phyloP scores from a whole-genome alignment of 345 rosid species.

The Cardamine occulta region DNA sequence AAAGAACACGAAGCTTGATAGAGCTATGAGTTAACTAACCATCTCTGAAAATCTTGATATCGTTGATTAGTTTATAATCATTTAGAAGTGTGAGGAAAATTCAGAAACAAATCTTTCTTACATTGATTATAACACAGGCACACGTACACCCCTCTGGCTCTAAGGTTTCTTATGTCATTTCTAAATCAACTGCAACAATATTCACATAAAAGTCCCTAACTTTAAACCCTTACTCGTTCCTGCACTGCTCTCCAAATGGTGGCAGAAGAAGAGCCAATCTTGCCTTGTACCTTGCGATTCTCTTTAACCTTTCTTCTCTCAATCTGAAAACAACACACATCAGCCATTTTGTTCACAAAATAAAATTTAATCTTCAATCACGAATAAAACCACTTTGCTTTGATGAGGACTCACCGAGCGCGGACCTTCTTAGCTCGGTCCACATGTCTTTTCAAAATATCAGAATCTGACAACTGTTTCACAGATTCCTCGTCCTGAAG shows the following conservation, averaged over 20 bases:
- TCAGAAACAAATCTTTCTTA: not conserved
- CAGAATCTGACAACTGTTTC: conserved; percentile 59
- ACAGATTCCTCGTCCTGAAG: conserved; percentile 65
- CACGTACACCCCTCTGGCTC: not conserved
- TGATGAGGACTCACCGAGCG: conserved; percentile 53
- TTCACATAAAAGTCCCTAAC: conserved; percentile 26
- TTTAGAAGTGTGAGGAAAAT: not conserved
- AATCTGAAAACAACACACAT: conserved; percentile 51
- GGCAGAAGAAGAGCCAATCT: conserved; percentile 93
- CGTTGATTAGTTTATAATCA: conserved; percentile 12
- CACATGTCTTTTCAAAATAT: conserved; percentile 72
- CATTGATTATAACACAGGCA: not conserved
- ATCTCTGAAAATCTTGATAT: not conserved
- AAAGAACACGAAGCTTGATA: not conserved
- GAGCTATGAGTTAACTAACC: conserved; percentile 2
- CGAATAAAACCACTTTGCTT: conserved; percentile 11
- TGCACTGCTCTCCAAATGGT: conserved; percentile 67
- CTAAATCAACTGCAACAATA: conserved; percentile 27
- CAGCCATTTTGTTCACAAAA: conserved; percentile 4
- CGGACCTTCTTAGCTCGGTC: conserved; percentile 80
- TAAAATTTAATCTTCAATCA: not conserved
- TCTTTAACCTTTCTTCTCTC: conserved; percentile 67
- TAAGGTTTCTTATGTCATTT: conserved; percentile 9
- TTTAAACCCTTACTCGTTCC: conserved; percentile 45
- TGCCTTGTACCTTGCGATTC: conserved; percentile 80